Conservation (phyloP, 805 yeast genomes). For the Candida oleophila region DNA sequence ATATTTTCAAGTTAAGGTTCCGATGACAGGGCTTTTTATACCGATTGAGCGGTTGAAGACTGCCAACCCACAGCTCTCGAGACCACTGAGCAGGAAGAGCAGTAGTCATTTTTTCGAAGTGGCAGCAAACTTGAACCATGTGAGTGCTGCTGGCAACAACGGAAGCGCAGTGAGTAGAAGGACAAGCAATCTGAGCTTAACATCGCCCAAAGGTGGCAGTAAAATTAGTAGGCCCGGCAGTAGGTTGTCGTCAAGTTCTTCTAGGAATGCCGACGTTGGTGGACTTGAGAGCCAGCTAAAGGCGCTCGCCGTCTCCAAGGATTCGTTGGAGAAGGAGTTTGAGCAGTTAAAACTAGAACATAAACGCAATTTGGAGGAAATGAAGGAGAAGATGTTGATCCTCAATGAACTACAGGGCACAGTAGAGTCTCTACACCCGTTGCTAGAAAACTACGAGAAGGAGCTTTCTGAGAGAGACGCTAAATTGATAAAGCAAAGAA, state of each 20-base stretch:
- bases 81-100: slow-evolving; percentile 4
- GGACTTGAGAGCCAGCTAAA: slow-evolving; percentile 13
- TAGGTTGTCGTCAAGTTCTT: slow-evolving; percentile 18
- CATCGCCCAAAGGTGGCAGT: slow-evolving; percentile 7
- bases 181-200: not conserved
- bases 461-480: slow-evolving; percentile 45
- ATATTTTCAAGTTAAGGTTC: slow-evolving; percentile 64
- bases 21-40: slow-evolving; percentile 75
- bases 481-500: slow-evolving; percentile 45
- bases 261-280: slow-evolving; percentile 12
- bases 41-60: slow-evolving; percentile 46
- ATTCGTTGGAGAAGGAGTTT: slow-evolving; percentile 17
- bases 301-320: slow-evolving; percentile 21
- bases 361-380: slow-evolving; percentile 23
- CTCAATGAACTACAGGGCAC: slow-evolving; percentile 48
- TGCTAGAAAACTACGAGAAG: slow-evolving; percentile 45
- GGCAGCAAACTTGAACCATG: not conserved
- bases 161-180: not conserved
- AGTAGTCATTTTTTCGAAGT: not conserved
- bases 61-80: slow-evolving; percentile 31
- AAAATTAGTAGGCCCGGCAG: slow-evolving; percentile 9
- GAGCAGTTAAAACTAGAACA: slow-evolving; percentile 21
- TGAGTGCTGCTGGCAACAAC: not conserved
- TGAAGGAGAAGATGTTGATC: slow-evolving; percentile 45
- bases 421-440: slow-evolving; percentile 48